Percentiles rank a stretch among this genome's conserved stretches.
These are phyloP conservation scores for Ulmus americana DNA, from an alignment of 331 rosid genomes.

Conservation along the genomic window DNA sequence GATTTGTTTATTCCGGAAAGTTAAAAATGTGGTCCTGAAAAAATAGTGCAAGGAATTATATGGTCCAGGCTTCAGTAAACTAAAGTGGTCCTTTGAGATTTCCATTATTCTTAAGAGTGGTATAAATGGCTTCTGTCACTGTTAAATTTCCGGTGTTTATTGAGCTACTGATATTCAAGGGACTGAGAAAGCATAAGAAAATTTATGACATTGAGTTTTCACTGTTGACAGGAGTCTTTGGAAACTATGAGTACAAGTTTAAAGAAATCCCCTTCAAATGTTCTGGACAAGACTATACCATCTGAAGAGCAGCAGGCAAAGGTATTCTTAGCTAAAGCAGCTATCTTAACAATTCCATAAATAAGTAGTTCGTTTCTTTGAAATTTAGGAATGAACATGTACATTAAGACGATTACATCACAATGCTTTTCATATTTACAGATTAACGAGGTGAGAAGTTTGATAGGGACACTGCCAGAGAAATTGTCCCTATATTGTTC, in stretches of 20 bases:
- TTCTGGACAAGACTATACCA: constrained; percentile 31
- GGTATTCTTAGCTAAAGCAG: constrained; percentile 37
- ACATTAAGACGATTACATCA: constrained; percentile 1
- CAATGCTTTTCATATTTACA: constrained; percentile 30
- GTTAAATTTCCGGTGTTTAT: constrained; percentile 15
- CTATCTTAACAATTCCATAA: neutral
- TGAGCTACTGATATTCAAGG: constrained; percentile 10
- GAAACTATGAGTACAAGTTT: constrained; percentile 46
- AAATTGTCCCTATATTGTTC: constrained; percentile 66
- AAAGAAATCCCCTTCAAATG: constrained; percentile 49
- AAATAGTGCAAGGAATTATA: neutral
- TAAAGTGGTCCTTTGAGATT: neutral
- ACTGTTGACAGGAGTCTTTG: constrained; percentile 27
- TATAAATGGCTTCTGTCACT: neutral
- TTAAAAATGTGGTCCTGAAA: neutral
- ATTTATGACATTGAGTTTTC: constrained; percentile 26
- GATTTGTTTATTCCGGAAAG: neutral
- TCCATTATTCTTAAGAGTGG: neutral
- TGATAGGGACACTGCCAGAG: constrained; percentile 57
- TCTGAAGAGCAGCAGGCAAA: constrained; percentile 56
- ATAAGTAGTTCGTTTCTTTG: neutral
- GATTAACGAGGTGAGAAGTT: constrained; percentile 65
- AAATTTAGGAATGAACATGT: neutral
- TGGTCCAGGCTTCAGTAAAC: neutral
- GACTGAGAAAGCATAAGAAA: constrained; percentile 2